Evolutionary conservation across 495 filamentous ascomycete genomes (phyloP).

Genomic region (Margaritispora aquatica): DNA sequence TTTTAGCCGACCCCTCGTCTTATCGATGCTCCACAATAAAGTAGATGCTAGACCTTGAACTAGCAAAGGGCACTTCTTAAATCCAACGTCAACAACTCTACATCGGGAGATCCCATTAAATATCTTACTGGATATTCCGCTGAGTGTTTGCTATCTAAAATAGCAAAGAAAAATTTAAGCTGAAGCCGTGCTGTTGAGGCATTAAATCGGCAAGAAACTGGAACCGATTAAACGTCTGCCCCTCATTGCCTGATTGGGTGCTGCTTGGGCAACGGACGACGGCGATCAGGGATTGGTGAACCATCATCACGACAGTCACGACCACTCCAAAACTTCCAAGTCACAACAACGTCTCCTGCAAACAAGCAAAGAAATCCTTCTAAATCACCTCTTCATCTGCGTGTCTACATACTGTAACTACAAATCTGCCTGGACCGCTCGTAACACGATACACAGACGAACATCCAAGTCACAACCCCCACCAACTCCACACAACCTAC

Average conservation of each 20-base stretch:
- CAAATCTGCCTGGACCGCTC: not conserved
- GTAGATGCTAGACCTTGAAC: not conserved
- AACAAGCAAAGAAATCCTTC: not conserved
- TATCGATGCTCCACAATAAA: not conserved
- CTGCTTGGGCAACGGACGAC: slow-evolving; percentile 4
- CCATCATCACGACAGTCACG: not conserved
- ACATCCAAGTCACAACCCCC: not conserved
- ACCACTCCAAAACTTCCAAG: slow-evolving; percentile 2
- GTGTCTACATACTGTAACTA: not conserved
- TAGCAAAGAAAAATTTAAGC: not conserved
- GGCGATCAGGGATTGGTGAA: slow-evolving; percentile 4
- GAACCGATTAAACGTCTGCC: not conserved
- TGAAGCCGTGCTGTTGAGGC: not conserved
- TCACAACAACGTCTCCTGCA: slow-evolving; percentile 2
- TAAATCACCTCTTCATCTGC: not conserved
- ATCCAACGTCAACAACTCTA: too few species aligned
- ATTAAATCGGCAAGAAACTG: not conserved
- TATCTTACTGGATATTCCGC: too few species aligned
- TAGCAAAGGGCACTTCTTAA: not conserved
- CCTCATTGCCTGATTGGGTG: slow-evolving; percentile 1
- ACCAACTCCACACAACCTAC: not conserved
- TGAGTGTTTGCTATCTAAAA: too few species aligned
- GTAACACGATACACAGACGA: not conserved
- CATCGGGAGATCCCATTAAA: too few species aligned
- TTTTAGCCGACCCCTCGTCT: not conserved